Percentiles rank a stretch among this genome's conserved stretches.
Conservation (phyloP, 176 grass and related monocot species). For the Canna indica region DNA sequence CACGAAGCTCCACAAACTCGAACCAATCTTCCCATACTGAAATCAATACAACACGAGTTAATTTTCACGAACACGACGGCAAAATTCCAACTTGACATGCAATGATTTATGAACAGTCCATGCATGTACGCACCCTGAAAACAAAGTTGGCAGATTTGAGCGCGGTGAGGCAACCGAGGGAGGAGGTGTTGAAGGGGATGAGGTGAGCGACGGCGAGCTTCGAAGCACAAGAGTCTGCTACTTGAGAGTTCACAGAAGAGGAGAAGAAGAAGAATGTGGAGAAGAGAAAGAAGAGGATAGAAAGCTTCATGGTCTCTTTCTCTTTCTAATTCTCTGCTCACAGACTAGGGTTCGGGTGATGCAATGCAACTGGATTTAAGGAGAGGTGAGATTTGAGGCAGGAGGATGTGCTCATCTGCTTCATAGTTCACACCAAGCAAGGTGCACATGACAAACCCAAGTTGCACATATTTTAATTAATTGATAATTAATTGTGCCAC, state of each 20-base stretch:
- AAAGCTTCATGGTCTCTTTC: not conserved
- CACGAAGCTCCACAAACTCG: conserved; percentile 75
- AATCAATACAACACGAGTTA: not conserved
- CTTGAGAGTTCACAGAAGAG: not conserved
- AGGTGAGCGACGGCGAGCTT: not conserved
- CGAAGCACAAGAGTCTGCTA: not conserved
- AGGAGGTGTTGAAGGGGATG: conserved; percentile 13
- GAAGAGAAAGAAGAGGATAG: not conserved
- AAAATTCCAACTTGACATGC: too few relatives aligned
- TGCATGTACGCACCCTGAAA: conserved; percentile 8
- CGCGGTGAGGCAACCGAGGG: not conserved
- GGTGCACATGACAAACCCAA: too few relatives aligned
- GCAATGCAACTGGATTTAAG: too few relatives aligned
- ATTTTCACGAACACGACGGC: not conserved
- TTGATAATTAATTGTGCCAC: too few relatives aligned
- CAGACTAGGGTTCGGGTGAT: not conserved
- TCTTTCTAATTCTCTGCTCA: not conserved
- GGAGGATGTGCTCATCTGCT: too few relatives aligned
- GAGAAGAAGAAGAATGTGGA: not conserved
- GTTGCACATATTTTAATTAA: too few relatives aligned
- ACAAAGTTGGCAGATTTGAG: not conserved
- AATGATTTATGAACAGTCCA: too few relatives aligned
- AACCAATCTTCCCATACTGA: conserved; percentile 68
- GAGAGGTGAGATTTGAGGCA: too few relatives aligned
- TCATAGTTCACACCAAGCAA: too few relatives aligned